Conservation (phyloP, 768 basidiomycete genomes). For the Auricularia auricula-judae region DNA sequence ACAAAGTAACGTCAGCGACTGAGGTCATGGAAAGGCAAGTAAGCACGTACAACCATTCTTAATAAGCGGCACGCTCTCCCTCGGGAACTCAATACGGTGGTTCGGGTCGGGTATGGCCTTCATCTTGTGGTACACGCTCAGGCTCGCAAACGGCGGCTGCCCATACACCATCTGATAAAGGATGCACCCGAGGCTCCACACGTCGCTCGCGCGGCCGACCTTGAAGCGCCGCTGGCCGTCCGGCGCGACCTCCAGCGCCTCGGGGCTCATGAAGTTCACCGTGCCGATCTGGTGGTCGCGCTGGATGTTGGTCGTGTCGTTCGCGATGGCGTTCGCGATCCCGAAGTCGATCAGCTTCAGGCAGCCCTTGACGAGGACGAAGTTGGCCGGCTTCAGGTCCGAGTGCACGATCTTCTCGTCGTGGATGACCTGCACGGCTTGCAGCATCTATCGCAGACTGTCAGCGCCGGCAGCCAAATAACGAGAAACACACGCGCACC, state of each 20-base stretch:
- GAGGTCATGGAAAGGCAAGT: too few relatives aligned
- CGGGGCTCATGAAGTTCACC: conserved; percentile 98
- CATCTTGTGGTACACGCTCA: conserved; percentile 83
- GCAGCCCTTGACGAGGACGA: conserved; percentile 89
- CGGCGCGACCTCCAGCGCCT: conserved; percentile 75
- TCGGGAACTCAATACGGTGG: conserved; percentile 75
- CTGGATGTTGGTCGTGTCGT: conserved; percentile 97
- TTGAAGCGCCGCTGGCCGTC: conserved; percentile 84
- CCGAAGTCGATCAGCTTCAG: conserved; percentile 98
- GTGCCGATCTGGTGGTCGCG: conserved; percentile 95
- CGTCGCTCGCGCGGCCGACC: conserved; percentile 86
- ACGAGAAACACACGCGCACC: conserved; percentile 31
- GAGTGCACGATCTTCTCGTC: conserved; percentile 98
- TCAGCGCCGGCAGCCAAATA: too few relatives aligned
- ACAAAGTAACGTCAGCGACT: too few relatives aligned
- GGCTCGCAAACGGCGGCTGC: conserved; percentile 79
- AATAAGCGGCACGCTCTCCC: conserved; percentile 45
- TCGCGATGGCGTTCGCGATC: conserved; percentile 98
- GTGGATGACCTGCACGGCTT: conserved; percentile 97
- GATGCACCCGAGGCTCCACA: conserved; percentile 97
- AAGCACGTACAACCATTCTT: not conserved
- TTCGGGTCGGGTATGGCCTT: conserved; percentile 76
- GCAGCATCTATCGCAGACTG: conserved; percentile 65
- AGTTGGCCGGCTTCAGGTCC: conserved; percentile 96
- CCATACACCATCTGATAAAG: conserved; percentile 99